These are phyloP conservation scores for Botrytis elliptica DNA, from an alignment of 2,329 filamentous ascomycete species.

Conservation along the genomic window DNA sequence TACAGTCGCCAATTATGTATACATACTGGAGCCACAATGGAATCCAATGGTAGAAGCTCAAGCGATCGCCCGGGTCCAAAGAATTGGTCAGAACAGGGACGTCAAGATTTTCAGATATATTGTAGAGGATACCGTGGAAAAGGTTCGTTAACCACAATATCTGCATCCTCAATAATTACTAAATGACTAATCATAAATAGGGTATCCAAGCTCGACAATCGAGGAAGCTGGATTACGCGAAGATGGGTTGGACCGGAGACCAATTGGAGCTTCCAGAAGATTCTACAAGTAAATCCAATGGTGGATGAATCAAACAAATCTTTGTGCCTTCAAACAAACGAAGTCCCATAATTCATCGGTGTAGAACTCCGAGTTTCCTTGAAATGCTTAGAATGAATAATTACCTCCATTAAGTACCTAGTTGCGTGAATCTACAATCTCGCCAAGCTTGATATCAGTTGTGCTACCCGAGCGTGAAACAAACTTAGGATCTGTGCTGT, in stretches of 20 bases:
- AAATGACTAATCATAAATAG: background rate
- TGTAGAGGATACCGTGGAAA: constrained; percentile 35
- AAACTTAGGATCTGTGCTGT: too few species aligned
- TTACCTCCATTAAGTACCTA: background rate
- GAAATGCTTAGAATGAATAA: background rate
- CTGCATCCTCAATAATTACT: constrained; percentile 2
- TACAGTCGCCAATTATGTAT: constrained; percentile 33
- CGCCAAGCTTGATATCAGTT: too few species aligned
- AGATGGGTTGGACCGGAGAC: background rate
- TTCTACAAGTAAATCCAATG: background rate
- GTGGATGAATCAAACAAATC: background rate
- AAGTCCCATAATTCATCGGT: too few species aligned
- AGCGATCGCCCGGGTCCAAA: constrained; percentile 31
- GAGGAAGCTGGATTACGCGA: constrained; percentile 23
- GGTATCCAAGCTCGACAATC: constrained; percentile 26
- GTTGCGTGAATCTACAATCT: background rate
- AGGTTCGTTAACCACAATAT: constrained; percentile 14
- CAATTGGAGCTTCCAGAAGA: background rate
- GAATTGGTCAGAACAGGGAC: constrained; percentile 31
- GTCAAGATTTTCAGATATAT: constrained; percentile 37
- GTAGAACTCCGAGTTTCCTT: background rate
- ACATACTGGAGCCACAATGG: constrained; percentile 39
- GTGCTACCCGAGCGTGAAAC: too few species aligned
- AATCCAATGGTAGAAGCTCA: constrained; percentile 38
- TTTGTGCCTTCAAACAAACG: background rate